Conservation (phyloP, 805 yeast species). For the Saturnispora dispora region DNA sequence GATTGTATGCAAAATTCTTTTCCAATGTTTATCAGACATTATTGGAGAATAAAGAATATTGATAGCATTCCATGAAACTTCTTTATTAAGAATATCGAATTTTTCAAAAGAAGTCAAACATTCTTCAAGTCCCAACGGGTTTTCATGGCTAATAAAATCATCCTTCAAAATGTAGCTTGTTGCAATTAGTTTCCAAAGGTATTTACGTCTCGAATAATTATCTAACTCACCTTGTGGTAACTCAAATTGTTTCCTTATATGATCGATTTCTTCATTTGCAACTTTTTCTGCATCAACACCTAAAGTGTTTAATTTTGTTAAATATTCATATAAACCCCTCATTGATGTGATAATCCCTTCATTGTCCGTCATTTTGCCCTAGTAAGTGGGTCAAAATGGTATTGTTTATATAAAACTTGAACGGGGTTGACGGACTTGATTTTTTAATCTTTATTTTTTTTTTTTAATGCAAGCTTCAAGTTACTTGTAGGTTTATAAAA, state of each 20-base stretch:
- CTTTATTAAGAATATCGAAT: background rate
- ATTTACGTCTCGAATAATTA: constrained; percentile 5
- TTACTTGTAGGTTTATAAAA: too few species aligned
- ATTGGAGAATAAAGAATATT: constrained; percentile 2
- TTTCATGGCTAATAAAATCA: background rate
- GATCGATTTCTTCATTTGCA: background rate
- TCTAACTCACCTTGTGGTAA: background rate
- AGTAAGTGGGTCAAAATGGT: background rate
- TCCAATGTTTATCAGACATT: constrained; percentile 2
- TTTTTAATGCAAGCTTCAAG: too few species aligned
- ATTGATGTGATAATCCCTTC: background rate
- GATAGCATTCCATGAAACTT: constrained; percentile 5
- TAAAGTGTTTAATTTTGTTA: background rate
- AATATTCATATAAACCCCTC: constrained; percentile 4
- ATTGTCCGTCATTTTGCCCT: background rate
- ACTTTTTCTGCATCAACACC: background rate
- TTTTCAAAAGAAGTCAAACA: background rate
- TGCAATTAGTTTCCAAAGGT: constrained; percentile 7
- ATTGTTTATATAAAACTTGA: background rate
- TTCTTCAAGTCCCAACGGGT: constrained; percentile 4
- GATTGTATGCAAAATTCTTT: background rate
- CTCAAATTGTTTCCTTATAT: background rate
- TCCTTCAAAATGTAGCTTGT: background rate
- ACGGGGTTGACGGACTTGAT: background rate
- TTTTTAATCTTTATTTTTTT: too few species aligned